These are phyloP conservation scores for Metschnikowia gelsemii DNA, from an alignment of 805 yeast genomes.

Conservation along the genomic window DNA sequence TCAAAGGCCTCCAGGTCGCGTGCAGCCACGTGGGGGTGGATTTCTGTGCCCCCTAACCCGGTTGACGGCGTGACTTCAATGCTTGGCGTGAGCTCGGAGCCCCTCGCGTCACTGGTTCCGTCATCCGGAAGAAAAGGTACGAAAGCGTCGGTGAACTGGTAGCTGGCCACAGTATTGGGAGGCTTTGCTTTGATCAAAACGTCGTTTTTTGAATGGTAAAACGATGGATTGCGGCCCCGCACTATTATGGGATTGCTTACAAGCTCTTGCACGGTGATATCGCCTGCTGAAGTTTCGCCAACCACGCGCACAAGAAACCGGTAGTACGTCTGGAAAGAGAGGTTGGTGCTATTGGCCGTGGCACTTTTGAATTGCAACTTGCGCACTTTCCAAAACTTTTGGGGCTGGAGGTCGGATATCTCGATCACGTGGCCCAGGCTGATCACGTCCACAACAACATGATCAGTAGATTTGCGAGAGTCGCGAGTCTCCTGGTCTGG, in stretches of 20 bases:
- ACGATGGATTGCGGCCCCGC: conserved; percentile 62
- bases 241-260: conserved; percentile 48
- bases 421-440: conserved; percentile 13
- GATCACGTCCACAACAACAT: conserved; percentile 9
- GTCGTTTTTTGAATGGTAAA: conserved; percentile 54
- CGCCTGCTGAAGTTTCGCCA: conserved; percentile 15
- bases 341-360: conserved; percentile 52
- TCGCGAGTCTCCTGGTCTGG: conserved; percentile 18
- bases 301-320: conserved; percentile 20
- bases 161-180: conserved; percentile 12
- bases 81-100: too few species aligned
- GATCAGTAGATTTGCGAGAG: conserved; percentile 7
- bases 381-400: conserved; percentile 35
- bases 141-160: neutral
- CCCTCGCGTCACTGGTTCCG: neutral
- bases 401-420: conserved; percentile 15
- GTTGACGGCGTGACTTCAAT: too few species aligned
- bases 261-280: conserved; percentile 8
- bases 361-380: conserved; percentile 51
- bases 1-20: too few species aligned
- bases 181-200: conserved; percentile 36
- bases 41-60: too few species aligned
- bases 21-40: too few species aligned
- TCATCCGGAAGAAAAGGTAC: conserved; percentile 2
- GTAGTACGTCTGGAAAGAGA: conserved; percentile 46